Percentiles rank a stretch among this genome's conserved stretches.
phyloP scores from a whole-genome alignment of 2,329 filamentous ascomycete genomes.

The Exophiala aquamarina region DNA sequence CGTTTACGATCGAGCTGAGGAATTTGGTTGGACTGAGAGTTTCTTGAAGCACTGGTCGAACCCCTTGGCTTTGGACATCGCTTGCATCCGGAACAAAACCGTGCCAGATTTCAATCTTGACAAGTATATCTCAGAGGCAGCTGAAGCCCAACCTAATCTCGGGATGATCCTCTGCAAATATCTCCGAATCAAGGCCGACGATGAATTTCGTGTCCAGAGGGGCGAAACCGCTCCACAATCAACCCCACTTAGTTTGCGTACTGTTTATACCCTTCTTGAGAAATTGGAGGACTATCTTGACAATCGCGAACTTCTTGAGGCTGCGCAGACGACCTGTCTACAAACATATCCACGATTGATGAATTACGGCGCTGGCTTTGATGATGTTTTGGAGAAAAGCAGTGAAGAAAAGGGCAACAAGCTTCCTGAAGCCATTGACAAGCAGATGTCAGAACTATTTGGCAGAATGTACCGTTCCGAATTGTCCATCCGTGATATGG shows the following conservation, averaged over 20 bases:
- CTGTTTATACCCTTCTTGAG: constrained; percentile 75
- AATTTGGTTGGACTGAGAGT: constrained; percentile 81
- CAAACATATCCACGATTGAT: constrained; percentile 91
- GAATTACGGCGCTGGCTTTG: constrained; percentile 91
- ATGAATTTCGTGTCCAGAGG: constrained; percentile 74
- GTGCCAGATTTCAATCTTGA: constrained; percentile 63
- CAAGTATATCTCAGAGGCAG: constrained; percentile 70
- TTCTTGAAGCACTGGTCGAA: constrained; percentile 71
- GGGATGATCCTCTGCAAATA: constrained; percentile 68
- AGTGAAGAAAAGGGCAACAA: constrained; percentile 73
- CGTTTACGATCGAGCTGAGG: constrained; percentile 76
- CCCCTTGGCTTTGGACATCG: constrained; percentile 83
- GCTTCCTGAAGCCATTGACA: constrained; percentile 75
- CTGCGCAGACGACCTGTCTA: constrained; percentile 83
- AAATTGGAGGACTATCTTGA: constrained; percentile 69
- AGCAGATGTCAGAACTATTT: constrained; percentile 95
- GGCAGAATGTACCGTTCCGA: constrained; percentile 97
- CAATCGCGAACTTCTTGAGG: constrained; percentile 69
- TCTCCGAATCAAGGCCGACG: constrained; percentile 76
- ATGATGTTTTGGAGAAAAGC: constrained; percentile 87
- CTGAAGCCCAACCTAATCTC: constrained; percentile 23
- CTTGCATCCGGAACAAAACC: constrained; percentile 79
- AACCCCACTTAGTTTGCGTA: constrained; percentile 78
- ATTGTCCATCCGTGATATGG: constrained; percentile 79
- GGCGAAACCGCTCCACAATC: constrained; percentile 66